phyloP scores from a whole-genome alignment of 2,329 filamentous ascomycete genomes.

The Plenodomus lindquistii region DNA sequence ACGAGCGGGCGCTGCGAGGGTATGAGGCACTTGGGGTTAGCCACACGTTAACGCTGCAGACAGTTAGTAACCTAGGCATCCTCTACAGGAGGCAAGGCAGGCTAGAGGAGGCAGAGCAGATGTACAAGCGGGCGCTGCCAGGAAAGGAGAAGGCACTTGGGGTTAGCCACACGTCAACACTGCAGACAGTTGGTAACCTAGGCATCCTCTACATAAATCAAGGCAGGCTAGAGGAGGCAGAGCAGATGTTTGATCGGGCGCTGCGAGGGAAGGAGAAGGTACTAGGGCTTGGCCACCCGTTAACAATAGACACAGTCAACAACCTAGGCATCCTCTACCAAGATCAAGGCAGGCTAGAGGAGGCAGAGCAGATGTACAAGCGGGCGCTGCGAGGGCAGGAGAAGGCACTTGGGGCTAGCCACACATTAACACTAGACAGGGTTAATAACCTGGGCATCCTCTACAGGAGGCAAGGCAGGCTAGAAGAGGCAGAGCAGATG shows the following conservation, averaged over 20 bases:
- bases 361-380: no score
- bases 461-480: no score
- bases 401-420: no score
- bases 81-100: conserved; percentile 16
- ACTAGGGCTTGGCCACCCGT: no score
- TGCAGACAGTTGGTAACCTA: conserved; percentile 8
- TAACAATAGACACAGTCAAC: no score
- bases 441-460: no score
- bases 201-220: conserved; percentile 17
- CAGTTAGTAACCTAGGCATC: conserved; percentile 15
- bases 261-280: conserved; percentile 16
- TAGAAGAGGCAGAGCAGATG: no score
- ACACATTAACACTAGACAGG: no score
- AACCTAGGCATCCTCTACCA: no score
- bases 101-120: conserved; percentile 18
- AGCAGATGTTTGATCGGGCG: conserved; percentile 11
- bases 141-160: conserved; percentile 14
- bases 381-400: no score
- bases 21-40: conserved; percentile 14
- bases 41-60: conserved; percentile 15
- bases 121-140: conserved; percentile 22
- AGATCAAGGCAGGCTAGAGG: no score
- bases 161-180: conserved; percentile 2
- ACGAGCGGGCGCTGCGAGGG: conserved; percentile 20
- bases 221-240: conserved; percentile 17